Percentiles rank a stretch among this genome's conserved stretches.
phyloP scores from a whole-genome alignment of 2,329 filamentous ascomycete species.

The Nakataea oryzae region DNA sequence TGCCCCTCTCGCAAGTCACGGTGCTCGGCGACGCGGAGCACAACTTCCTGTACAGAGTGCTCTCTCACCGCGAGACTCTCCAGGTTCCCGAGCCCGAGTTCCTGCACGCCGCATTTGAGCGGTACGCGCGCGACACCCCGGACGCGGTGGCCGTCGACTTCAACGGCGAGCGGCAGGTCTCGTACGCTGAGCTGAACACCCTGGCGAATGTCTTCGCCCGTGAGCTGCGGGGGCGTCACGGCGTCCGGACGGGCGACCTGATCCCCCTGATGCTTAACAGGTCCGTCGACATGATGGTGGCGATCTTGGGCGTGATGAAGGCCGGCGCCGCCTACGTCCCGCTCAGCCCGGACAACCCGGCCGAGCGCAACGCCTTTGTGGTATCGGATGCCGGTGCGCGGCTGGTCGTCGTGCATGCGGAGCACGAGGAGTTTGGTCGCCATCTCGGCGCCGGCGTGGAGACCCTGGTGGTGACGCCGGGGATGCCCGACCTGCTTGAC shows the following conservation, averaged over 20 bases:
- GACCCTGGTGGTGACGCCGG: not conserved
- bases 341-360: constrained; percentile 10
- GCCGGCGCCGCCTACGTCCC: constrained; percentile 11
- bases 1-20: not conserved
- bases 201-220: constrained; percentile 5
- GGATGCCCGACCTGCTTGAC: not conserved
- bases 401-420: not conserved
- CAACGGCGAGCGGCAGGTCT: constrained; percentile 4
- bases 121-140: not conserved
- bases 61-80: constrained; percentile 1
- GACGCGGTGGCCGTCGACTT: constrained; percentile 5
- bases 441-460: constrained; percentile 2
- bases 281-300: constrained; percentile 7
- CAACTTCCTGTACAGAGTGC: not conserved
- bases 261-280: not conserved
- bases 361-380: constrained; percentile 9
- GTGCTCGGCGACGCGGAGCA: constrained; percentile 5
- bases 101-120: constrained; percentile 7
- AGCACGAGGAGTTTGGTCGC: not conserved
- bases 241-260: not conserved
- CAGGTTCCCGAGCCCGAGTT: constrained; percentile 4
- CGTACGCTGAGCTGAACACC: constrained; percentile 6
- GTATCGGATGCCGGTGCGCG: constrained; percentile 5
- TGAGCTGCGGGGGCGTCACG: constrained; percentile 1
- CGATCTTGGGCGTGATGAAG: constrained; percentile 13